Conservation (phyloP, 768 basidiomycete species). For the Fistulinella prunicolor region DNA sequence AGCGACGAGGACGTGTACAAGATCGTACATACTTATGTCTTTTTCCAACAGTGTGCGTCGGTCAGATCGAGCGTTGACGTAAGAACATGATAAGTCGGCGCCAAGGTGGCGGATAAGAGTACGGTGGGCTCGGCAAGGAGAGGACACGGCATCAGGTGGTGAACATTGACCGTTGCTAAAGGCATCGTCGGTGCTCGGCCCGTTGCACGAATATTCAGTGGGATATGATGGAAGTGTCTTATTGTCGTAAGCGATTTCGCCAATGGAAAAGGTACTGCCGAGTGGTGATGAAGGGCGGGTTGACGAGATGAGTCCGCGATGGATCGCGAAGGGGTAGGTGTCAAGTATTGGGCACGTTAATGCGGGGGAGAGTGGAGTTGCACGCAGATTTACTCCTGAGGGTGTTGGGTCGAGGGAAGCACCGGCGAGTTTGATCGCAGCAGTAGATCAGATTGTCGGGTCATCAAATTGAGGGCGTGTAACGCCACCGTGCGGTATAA, state of each 20-base stretch:
- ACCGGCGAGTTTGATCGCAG: conserved; percentile 14
- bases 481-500: conserved; percentile 4
- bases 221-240: too few species aligned
- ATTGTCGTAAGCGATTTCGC: conserved; percentile 10
- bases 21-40: too few species aligned
- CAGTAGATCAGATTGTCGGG: conserved; percentile 24
- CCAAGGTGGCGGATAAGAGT: background rate
- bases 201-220: too few species aligned
- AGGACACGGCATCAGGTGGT: too few species aligned
- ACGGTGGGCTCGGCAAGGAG: conserved; percentile 10
- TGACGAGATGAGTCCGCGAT: conserved; percentile 16
- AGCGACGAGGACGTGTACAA: background rate
- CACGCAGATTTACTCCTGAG: too few species aligned
- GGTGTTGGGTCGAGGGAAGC: background rate
- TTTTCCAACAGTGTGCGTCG: conserved; percentile 2
- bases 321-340: conserved; percentile 17
- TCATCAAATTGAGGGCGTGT: too few species aligned
- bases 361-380: conserved; percentile 17
- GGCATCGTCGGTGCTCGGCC: too few species aligned
- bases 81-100: too few species aligned
- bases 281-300: conserved; percentile 2
- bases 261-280: conserved; percentile 2
- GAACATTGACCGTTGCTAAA: too few species aligned
- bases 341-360: background rate
- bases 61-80: background rate